A percentile compares a stretch with the other conserved stretches of the same genome.
phyloP scores from a whole-genome alignment of 352 stramenopile genomes.

The Plasmopara viticola region DNA sequence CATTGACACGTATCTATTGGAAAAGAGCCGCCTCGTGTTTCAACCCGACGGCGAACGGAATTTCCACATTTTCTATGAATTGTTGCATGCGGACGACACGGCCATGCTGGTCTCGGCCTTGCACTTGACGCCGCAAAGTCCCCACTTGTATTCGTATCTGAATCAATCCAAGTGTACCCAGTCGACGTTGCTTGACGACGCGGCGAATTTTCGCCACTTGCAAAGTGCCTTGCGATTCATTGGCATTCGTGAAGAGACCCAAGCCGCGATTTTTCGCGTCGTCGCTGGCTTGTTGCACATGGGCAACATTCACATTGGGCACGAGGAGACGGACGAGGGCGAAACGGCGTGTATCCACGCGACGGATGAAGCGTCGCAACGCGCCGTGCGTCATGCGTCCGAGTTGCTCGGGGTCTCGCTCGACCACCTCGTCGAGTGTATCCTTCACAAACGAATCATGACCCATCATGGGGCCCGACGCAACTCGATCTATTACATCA shows the following conservation, averaged over 20 bases:
- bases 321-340: constrained; percentile 66
- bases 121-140: constrained; percentile 46
- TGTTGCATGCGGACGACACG: constrained; percentile 54
- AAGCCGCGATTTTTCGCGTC: constrained; percentile 69
- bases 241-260: constrained; percentile 53
- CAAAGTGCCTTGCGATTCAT: constrained; percentile 65
- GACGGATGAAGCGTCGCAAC: constrained; percentile 40
- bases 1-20: constrained; percentile 78
- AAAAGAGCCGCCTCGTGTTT: constrained; percentile 79
- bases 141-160: constrained; percentile 62
- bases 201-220: constrained; percentile 56
- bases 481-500: constrained; percentile 77
- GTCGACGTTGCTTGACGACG: constrained; percentile 67
- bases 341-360: constrained; percentile 58
- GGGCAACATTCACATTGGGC: constrained; percentile 67
- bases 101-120: constrained; percentile 43
- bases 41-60: constrained; percentile 75
- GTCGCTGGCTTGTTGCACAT: constrained; percentile 72
- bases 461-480: constrained; percentile 55
- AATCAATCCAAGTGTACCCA: constrained; percentile 74
- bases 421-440: constrained; percentile 62
- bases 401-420: constrained; percentile 62
- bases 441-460: constrained; percentile 77
- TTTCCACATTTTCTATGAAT: constrained; percentile 85
- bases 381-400: constrained; percentile 38